Conservation (phyloP, 257 asterid species). For the Solanum peruvianum region DNA sequence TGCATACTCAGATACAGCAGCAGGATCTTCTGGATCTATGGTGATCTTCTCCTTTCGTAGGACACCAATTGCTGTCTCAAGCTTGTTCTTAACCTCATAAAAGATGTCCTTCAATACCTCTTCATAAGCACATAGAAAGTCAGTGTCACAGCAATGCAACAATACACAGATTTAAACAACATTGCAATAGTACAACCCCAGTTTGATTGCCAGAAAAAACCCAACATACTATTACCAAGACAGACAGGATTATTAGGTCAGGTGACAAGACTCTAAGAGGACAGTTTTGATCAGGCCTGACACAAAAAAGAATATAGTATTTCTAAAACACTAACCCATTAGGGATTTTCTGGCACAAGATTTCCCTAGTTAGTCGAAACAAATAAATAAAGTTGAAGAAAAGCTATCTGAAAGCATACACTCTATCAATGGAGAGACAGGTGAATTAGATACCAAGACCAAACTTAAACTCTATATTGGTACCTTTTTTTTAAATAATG, state of each 20-base stretch:
- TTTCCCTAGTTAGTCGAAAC: neutral
- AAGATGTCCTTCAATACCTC: conserved; percentile 93
- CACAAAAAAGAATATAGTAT: neutral
- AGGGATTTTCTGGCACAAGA: neutral
- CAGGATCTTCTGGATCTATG: conserved; percentile 79
- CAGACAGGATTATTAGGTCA: neutral
- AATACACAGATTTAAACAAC: neutral
- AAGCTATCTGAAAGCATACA: neutral
- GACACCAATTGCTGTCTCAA: conserved; percentile 75
- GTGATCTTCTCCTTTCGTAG: conserved; percentile 83
- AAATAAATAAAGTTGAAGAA: neutral
- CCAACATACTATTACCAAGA: neutral
- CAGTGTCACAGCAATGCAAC: conserved; percentile 10
- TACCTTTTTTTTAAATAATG: too few relatives aligned
- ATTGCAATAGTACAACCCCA: neutral
- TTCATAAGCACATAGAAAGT: conserved; percentile 28
- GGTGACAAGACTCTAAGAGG: neutral
- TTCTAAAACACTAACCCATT: neutral
- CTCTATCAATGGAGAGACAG: neutral
- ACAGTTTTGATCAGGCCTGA: neutral
- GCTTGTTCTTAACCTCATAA: conserved; percentile 82
- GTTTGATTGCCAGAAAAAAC: neutral
- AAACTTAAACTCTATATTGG: neutral
- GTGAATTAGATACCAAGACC: neutral
- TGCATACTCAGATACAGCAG: conserved; percentile 85